Base-by-base conservation (phyloP, 1,139 yeast genomes). In the Yamadazyma spencermartinsiae region DNA sequence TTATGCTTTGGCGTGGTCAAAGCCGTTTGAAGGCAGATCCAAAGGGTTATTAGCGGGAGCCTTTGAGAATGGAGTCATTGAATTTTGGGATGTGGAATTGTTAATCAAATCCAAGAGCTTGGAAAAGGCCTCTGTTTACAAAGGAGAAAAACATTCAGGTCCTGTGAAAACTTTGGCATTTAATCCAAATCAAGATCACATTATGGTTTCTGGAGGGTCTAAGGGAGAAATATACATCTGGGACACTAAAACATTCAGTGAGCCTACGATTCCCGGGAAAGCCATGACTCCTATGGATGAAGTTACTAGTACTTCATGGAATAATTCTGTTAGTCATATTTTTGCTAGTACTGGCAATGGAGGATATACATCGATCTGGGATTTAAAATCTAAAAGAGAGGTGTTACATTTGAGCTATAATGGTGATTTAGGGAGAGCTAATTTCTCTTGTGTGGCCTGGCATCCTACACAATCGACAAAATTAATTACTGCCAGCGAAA, bases 351-450 rank as follows among this genome's bases (percentile, higher is more conserved):
- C 96, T 6, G 89, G 95, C 32, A 74, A 76, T 51, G 77, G 86
- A 19, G 95, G 95, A 13, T 85, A 80, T 60, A 82, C 97, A 4
- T 83, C 96, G 0, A 84, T 94, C 45, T 92, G 97, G 97, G 98
- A 94, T 63, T 71, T 92, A 52, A 86, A 86, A 56, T 80, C 88
- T 34, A 84, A 84, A 60, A 79, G 87, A 55, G 98, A 92, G 61
- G 96, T 90, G 25, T 71, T 92, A 46, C 96, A 88, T 61, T 72
- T 92, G 55, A 76, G 81, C 25, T 82, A 82, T 55, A 68, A 75
- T 25, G 80, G 82, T 9, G 65, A 76, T 10, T 50, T 60, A 51
- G 81, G 75, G 31, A 76, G 77, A 58, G 81, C 84, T 26, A 81
- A 72, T 52, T 72, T 82, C 53, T 82, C 82, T n/a, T 79, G 70